Evolutionary conservation across 192 early-diverging fungal genomes (phyloP), one percentile per base, ranked within the genome.

Genomic region (Umbelopsis sp.): DNA sequence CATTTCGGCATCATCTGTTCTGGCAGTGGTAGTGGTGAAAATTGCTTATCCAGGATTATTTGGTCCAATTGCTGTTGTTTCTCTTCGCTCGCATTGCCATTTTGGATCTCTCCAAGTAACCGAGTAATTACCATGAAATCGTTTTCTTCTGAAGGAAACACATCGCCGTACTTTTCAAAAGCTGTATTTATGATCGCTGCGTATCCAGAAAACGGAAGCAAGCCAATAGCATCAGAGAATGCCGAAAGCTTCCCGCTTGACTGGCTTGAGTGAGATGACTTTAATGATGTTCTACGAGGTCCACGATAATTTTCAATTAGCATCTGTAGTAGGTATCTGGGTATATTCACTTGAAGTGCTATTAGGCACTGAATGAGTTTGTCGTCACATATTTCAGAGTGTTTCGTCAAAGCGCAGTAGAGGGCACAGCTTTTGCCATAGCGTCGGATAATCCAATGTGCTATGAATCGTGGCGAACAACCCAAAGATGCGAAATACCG

Each of bases 1-100:
- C 11, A 34, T 26, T 62, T 62, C 12, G 56, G 31, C 31, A 62
- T 62, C 56, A 62, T 32, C 31, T 62, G 56, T 62, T 62, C 56
- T 17, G 56, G 56, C 20, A 62, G 5, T 26, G 56, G 56, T 20
- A 62, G 4, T 8, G 56, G 56, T 34, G 26, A 29, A 34, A 62
- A 62, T 34, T 62, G 26, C 25, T 62, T 29, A 11, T 62, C 56
- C 4, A 34, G 29, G 11, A 34, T 32, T 29, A 17, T 29, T 16
- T 20, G 56, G 16, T 62, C 56, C 56, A 34, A 5, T 21, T 49
- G 20, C 20, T 7, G 11, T 21, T 49, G 47, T 4, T 49, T 21
- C 47, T n/a, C 47, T 21, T n/a, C 16, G 2, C 47, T 21, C 4
- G 1, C 47, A n/a, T 20, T 4, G 6, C 47, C 47, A 17, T 49